Percentiles rank a stretch among this genome's conserved stretches.
Evolutionary conservation across 257 asterid species (phyloP).

Genomic region (Mitragyna speciosa): DNA sequence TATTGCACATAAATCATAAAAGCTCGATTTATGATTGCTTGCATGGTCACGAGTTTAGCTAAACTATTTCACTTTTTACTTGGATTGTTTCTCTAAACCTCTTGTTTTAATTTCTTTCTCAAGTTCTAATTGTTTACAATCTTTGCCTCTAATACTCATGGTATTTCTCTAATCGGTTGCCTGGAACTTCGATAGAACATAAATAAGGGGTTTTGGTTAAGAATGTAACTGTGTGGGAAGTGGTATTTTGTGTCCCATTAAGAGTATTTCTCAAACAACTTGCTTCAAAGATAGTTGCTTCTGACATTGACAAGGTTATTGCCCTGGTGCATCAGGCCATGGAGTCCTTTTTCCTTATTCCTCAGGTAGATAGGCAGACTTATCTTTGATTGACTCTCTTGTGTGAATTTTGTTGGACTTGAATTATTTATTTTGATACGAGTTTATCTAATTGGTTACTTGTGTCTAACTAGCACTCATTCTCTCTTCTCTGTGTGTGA

Average conservation of each 20-base stretch:
- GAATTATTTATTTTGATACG: not conserved
- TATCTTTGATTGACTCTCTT: not conserved
- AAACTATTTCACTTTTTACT: not conserved
- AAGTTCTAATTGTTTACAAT: not conserved
- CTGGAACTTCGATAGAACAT: slow-evolving; percentile 44
- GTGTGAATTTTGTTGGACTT: not conserved
- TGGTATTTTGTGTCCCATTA: slow-evolving; percentile 89
- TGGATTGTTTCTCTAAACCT: not conserved
- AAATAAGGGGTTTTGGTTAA: slow-evolving; percentile 63
- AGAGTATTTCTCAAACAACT: slow-evolving; percentile 72
- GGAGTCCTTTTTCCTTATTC: slow-evolving; percentile 83
- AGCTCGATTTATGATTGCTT: not conserved
- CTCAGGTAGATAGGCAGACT: slow-evolving; percentile 52
- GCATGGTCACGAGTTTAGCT: not conserved
- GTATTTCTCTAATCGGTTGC: slow-evolving; percentile 18
- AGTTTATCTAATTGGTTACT: not conserved
- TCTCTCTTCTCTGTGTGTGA: not conserved
- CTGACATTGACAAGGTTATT: slow-evolving; percentile 57
- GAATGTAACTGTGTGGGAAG: slow-evolving; percentile 87
- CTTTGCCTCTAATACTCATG: slow-evolving; percentile 11
- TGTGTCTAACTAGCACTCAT: too few species aligned
- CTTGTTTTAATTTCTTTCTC: not conserved
- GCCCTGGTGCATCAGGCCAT: slow-evolving; percentile 89
- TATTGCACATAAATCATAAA: not conserved
- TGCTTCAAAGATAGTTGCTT: slow-evolving; percentile 54